Conservation (phyloP, 345 rosid genomes). For the Alliaria petiolata region DNA sequence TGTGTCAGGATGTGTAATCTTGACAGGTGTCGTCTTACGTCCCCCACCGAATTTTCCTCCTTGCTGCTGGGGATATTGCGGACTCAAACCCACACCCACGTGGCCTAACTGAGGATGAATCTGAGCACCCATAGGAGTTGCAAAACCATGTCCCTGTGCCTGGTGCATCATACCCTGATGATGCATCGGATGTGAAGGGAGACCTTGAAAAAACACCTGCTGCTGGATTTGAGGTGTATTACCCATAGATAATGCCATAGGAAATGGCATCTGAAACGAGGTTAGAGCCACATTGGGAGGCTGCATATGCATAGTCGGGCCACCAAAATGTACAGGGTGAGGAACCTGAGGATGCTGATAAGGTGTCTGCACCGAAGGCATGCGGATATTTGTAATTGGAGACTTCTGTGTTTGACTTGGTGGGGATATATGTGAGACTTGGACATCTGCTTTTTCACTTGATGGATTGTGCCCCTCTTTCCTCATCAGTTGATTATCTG, state of each 20-base stretch:
- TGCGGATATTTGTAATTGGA: slow-evolving; percentile 44
- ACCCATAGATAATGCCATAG: slow-evolving; percentile 61
- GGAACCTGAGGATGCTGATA: slow-evolving; percentile 70
- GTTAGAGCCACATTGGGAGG: slow-evolving; percentile 56
- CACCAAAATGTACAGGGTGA: slow-evolving; percentile 54
- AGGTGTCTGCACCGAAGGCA: slow-evolving; percentile 64
- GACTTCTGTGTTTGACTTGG: slow-evolving; percentile 57
- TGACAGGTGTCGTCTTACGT: slow-evolving; percentile 65
- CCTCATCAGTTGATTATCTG: slow-evolving; percentile 40
- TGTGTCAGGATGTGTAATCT: slow-evolving; percentile 92
- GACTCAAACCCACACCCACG: slow-evolving; percentile 57
- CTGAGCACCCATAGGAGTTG: slow-evolving; percentile 61
- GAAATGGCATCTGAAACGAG: slow-evolving; percentile 72
- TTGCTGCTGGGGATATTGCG: slow-evolving; percentile 72
- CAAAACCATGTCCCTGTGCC: slow-evolving; percentile 67
- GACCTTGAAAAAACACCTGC: slow-evolving; percentile 66
- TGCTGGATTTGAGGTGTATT: slow-evolving; percentile 66
- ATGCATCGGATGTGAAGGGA: slow-evolving; percentile 65
- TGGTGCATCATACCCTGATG: slow-evolving; percentile 87
- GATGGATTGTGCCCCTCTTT: slow-evolving; percentile 43
- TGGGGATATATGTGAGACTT: slow-evolving; percentile 42
- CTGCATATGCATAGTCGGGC: slow-evolving; percentile 69
- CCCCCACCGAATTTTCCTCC: slow-evolving; percentile 63
- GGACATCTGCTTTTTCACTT: slow-evolving; percentile 55
- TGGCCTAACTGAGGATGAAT: slow-evolving; percentile 61